Evolutionary conservation across 192 early-diverging fungal genomes (phyloP), one percentile per base, ranked within the genome.

Genomic region (Gryganskiella cystojenkinii): DNA sequence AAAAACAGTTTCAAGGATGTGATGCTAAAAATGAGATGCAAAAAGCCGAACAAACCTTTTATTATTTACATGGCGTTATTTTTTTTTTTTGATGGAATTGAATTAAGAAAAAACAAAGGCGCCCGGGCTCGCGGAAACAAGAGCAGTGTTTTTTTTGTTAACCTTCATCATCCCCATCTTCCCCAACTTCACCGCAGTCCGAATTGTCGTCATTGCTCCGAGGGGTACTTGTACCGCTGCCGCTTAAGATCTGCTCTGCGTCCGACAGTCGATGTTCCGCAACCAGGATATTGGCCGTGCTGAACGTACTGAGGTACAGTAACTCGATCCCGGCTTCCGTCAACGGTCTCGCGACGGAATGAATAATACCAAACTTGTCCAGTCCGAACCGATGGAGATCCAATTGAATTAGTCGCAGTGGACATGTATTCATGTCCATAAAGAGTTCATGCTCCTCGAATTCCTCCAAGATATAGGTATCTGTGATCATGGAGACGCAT

Each of bases 301-400:
- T 88, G 43, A 80, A 89, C 11, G 91, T 92, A 55, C 87, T 89
- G 57, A 92, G 61, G 70, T 87, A 91, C 25, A 92, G 71, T 24
- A 92, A 45, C 34, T 92, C 88, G 60, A 92, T 85, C 24, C 81
- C 83, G 0, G 84, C 84, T 42, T 80, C 76, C 3, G 62, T 78
- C 43, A 92, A 80, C 6, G 88, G 90, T 55, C 90, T 74, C 15
- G 89, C 83, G 59, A 92, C 91, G 20, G 89, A 90, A 50, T 83
- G 85, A 5, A 92, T 87, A 55, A 92, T 91, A 60, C 91, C 91
- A 62, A 81, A 91, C 35, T 87, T 83, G 70, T 92, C 91, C 70
- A 85, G 70, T 46, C 83, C 84, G 51, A 82, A 81, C 11, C 84
- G 82, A 43, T 83, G 79, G 47, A 92, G 68, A 71, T 92, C 87